These are phyloP conservation scores for Pisolithus marmoratus DNA, from an alignment of 768 basidiomycete genomes.

Conservation along the genomic window DNA sequence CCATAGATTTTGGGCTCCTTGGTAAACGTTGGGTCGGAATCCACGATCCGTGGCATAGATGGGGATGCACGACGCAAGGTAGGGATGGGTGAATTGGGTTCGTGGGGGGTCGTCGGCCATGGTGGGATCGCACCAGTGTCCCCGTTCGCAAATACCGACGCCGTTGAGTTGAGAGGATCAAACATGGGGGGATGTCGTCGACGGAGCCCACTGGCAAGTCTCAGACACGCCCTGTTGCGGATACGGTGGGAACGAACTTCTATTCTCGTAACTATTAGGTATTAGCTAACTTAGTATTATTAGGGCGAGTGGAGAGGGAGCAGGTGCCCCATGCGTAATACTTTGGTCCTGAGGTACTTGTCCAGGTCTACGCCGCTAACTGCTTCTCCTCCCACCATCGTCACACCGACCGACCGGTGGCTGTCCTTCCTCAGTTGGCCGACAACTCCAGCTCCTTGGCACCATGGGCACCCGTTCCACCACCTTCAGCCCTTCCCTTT, in stretches of 20 bases:
- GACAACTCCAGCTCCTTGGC: slow-evolving; percentile 72
- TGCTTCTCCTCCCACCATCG: slow-evolving; percentile 73
- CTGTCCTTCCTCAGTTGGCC: slow-evolving; percentile 19
- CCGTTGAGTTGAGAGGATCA: slow-evolving; percentile 64
- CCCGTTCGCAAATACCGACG: slow-evolving; percentile 48
- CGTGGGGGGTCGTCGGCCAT: slow-evolving; percentile 80
- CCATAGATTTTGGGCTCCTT: slow-evolving; percentile 85
- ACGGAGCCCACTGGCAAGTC: background rate
- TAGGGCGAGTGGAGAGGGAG: slow-evolving; percentile 41
- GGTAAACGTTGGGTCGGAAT: slow-evolving; percentile 58
- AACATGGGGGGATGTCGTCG: slow-evolving; percentile 40
- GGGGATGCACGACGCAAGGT: slow-evolving; percentile 61
- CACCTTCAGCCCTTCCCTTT: slow-evolving; percentile 74
- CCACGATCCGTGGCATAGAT: slow-evolving; percentile 42
- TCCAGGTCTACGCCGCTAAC: slow-evolving; percentile 84
- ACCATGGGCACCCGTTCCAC: slow-evolving; percentile 91
- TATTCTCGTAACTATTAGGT: background rate
- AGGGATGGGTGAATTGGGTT: slow-evolving; percentile 65
- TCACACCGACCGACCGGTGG: slow-evolving; percentile 55
- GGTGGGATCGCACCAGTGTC: slow-evolving; percentile 44
- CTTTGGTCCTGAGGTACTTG: slow-evolving; percentile 92
- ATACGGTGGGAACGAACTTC: background rate
- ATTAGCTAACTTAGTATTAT: too few relatives aligned
- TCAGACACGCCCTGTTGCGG: too few relatives aligned
- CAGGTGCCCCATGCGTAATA: slow-evolving; percentile 97